Base-by-base conservation (phyloP, 2,329 filamentous ascomycete species). In the Epichloe brachyelytri region DNA sequence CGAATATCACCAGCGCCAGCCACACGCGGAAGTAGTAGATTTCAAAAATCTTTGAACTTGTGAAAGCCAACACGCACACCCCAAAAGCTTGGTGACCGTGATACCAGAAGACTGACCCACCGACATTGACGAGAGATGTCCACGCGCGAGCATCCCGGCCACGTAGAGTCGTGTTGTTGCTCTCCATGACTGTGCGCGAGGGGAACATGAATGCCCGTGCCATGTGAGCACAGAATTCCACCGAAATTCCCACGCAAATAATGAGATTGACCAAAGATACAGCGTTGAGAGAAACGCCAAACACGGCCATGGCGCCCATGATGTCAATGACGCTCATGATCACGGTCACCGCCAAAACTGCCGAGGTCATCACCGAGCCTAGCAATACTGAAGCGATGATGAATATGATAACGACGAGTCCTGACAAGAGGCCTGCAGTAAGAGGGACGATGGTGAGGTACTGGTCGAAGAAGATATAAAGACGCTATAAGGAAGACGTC, bases 391-490 rank as follows among this genome's bases (percentile, higher is more conserved):
- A 82, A 0, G 88, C 85, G 44, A 98, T 78, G 53, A 86, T 64
- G 53, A 96, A 85, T 53, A 97, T 95, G 57, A 95, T 86, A 26
- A 78, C 87, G 14, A 97, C 74, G 0, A 89, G 91, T 3, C 87
- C 85, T 40, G 85, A 85, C 33, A 98, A 78, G 1, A 98, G 79
- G 0, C 84, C 80, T 1, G 78, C 84, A 0, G 91, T 90, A 4
- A 97, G 76, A 11, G 78, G 76, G 19, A 95, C 81, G 54, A 98
- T 97, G 52, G 79, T 80, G 5, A 88, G 78, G 63, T 98, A 98
- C 65, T 97, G 93, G 64, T 98, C 93, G 65, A 98, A 98, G 78
- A 97, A 98, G 65, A 98, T 90, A 72, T 98, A 98, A 66, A 95
- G 54, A 96, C 84, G 59, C 88, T 94, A 71, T 98, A 98, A 0